Conservation (phyloP, 75 land plant species). For the Picea glauca region DNA sequence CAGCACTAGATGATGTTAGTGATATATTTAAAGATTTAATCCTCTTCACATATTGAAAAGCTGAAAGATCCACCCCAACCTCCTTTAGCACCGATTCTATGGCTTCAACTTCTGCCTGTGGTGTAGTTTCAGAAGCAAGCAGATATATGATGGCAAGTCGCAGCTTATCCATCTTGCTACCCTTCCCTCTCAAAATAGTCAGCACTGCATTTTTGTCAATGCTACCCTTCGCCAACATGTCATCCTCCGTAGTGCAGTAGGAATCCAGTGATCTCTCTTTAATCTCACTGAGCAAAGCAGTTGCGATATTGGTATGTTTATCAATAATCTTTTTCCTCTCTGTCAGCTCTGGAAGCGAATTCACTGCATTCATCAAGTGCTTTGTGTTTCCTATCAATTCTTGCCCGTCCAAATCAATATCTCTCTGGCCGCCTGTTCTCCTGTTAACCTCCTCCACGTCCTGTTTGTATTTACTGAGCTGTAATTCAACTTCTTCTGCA, state of each 20-base stretch:
- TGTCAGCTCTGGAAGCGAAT: constrained; percentile 92
- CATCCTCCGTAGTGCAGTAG: constrained; percentile 75
- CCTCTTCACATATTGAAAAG: constrained; percentile 88
- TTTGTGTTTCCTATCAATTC: constrained; percentile 95
- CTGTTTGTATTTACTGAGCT: constrained; percentile 78
- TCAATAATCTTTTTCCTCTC: constrained; percentile 91
- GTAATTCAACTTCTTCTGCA: constrained; percentile 84
- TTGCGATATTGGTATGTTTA: constrained; percentile 91
- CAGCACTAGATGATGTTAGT: constrained; percentile 60
- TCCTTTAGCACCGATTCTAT: constrained; percentile 87
- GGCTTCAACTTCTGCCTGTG: constrained; percentile 69
- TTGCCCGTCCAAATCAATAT: constrained; percentile 68
- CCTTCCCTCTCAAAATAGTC: constrained; percentile 67
- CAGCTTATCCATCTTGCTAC: constrained; percentile 80
- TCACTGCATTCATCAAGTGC: constrained; percentile 94
- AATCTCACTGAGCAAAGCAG: constrained; percentile 79
- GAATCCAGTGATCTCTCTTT: constrained; percentile 81
- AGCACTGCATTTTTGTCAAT: constrained; percentile 61
- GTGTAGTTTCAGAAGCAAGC: constrained; percentile 65
- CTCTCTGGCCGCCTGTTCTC: constrained; percentile 67
- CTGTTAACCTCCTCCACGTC: constrained; percentile 92
- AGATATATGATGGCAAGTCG: constrained; percentile 86
- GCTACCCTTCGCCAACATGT: constrained; percentile 78
- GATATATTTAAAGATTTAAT: constrained; percentile 79
- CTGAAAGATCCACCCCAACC: constrained; percentile 70